Conservation (phyloP, 257 asterid genomes). For the Penstemon eatonii region DNA sequence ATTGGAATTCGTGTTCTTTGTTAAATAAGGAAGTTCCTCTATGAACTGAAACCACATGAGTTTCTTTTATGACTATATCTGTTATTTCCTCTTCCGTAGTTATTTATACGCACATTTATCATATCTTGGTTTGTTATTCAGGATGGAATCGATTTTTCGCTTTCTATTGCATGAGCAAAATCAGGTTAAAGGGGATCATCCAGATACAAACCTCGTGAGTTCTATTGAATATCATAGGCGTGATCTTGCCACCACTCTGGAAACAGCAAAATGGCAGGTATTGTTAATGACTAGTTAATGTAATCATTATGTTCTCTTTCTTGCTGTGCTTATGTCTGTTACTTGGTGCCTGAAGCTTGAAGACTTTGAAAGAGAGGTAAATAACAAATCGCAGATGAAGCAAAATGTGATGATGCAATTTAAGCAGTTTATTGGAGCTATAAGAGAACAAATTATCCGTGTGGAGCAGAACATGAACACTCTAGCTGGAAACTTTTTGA, state of each 20-base stretch:
- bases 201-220: slow-evolving; percentile 26
- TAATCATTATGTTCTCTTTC: not conserved
- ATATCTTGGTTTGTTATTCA: slow-evolving; percentile 26
- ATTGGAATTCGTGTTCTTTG: slow-evolving; percentile 1
- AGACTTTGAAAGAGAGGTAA: slow-evolving; percentile 48
- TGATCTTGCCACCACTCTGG: slow-evolving; percentile 41
- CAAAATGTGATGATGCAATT: slow-evolving; percentile 34
- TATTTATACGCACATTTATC: not conserved
- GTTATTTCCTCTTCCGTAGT: not conserved
- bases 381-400: slow-evolving; percentile 36
- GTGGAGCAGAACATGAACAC: slow-evolving; percentile 35
- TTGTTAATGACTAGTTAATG: not conserved
- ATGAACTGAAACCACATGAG: too few species aligned
- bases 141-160: slow-evolving; percentile 44
- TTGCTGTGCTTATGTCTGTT: slow-evolving; percentile 7
- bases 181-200: slow-evolving; percentile 30
- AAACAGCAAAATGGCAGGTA: slow-evolving; percentile 56
- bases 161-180: slow-evolving; percentile 41
- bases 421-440: slow-evolving; percentile 38
- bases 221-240: slow-evolving; percentile 37
- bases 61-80: not conserved
- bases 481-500: slow-evolving; percentile 24
- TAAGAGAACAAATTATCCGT: slow-evolving; percentile 38
- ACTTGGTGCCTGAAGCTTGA: slow-evolving; percentile 38
- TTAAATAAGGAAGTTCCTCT: not conserved